Conservation (phyloP, 306 rosid species). For the Carpinus fangiana region DNA sequence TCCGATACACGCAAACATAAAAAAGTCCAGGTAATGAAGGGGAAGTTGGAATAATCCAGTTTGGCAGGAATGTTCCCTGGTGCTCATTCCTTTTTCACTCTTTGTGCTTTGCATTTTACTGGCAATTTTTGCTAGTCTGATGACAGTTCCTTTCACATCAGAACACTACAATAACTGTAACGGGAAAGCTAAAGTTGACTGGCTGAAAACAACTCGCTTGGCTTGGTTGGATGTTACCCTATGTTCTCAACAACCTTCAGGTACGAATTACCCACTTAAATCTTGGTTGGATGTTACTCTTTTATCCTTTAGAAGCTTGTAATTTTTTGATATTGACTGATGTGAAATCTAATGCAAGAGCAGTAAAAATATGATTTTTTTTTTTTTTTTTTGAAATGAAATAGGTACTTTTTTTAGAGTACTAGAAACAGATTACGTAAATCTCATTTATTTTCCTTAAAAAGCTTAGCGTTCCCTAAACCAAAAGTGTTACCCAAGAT, state of each 20-base stretch:
- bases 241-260: background rate
- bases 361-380: background rate
- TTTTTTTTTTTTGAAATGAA: background rate
- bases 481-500: too few species aligned
- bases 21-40: constrained; percentile 21
- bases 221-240: background rate
- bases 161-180: background rate
- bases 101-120: background rate
- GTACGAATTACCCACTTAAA: background rate
- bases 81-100: background rate
- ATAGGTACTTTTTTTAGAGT: background rate
- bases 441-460: too few species aligned
- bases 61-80: constrained; percentile 3
- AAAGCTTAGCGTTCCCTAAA: too few species aligned
- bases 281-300: background rate
- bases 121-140: background rate
- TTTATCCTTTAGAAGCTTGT: background rate
- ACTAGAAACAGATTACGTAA: too few species aligned
- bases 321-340: background rate
- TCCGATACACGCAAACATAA: background rate
- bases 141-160: background rate
- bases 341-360: background rate
- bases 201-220: background rate
- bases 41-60: background rate
- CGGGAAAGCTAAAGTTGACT: background rate